These are phyloP conservation scores for Diaporthe batatas DNA, from an alignment of 2,329 filamentous ascomycete species.

Conservation along the genomic window DNA sequence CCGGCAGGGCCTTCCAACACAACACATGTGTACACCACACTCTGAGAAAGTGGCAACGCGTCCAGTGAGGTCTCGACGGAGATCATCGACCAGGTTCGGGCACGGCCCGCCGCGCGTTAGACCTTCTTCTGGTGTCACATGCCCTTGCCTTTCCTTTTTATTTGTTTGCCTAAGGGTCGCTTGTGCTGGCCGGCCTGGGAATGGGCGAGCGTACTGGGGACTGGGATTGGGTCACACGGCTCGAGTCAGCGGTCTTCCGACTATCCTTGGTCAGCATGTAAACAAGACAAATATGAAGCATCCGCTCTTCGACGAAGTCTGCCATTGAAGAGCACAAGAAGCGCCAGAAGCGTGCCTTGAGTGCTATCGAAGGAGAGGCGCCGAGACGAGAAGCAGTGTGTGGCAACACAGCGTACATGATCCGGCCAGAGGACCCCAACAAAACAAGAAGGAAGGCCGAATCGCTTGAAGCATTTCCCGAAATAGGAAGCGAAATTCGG, in stretches of 20 bases:
- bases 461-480: conserved; percentile 7
- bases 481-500: conserved; percentile 15
- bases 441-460: background rate
- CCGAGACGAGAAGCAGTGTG: background rate
- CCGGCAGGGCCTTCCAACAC: conserved; percentile 1
- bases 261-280: background rate
- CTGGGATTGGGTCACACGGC: background rate
- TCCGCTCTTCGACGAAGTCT: background rate
- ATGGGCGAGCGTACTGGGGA: background rate
- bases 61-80: background rate
- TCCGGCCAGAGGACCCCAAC: conserved; percentile 6
- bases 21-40: conserved; percentile 7
- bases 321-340: background rate
- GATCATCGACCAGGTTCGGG: conserved; percentile 9
- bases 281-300: background rate
- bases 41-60: background rate
- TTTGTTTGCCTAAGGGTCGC: conserved; percentile 21
- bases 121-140: background rate
- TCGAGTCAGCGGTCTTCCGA: conserved; percentile 1
- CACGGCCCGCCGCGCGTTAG: conserved; percentile 7
- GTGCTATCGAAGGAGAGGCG: background rate
- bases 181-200: background rate
- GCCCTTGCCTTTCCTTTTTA: background rate
- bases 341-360: background rate
- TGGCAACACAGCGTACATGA: conserved; percentile 1